These are phyloP conservation scores for Starmerella gropengiesseri DNA, from an alignment of 805 yeast species.

Conservation along the genomic window DNA sequence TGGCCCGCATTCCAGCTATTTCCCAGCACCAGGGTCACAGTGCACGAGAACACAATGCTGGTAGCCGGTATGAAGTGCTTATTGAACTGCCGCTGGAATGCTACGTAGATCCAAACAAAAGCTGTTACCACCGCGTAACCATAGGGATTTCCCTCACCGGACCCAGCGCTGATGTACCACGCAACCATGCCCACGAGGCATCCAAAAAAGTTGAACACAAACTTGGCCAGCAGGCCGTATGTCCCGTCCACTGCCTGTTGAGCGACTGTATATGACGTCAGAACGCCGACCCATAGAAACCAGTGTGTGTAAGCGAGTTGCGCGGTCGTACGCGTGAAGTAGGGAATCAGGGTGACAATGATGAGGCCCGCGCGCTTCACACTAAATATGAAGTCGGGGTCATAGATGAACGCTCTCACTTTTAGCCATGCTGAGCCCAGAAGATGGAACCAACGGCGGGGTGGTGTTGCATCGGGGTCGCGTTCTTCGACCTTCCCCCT, in stretches of 20 bases:
- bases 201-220: slow-evolving; percentile 27
- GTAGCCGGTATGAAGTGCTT: slow-evolving; percentile 26
- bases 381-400: slow-evolving; percentile 21
- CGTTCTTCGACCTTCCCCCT: slow-evolving; percentile 20
- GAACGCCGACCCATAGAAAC: slow-evolving; percentile 29
- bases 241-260: slow-evolving; percentile 29
- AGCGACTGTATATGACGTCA: slow-evolving; percentile 27
- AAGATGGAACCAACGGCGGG: slow-evolving; percentile 24
- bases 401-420: slow-evolving; percentile 5
- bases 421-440: slow-evolving; percentile 17
- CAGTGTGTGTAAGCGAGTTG: slow-evolving; percentile 20
- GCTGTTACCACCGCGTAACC: slow-evolving; percentile 29
- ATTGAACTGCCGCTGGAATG: slow-evolving; percentile 28
- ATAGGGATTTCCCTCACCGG: slow-evolving; percentile 28
- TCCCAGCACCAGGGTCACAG: slow-evolving; percentile 28
- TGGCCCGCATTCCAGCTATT: slow-evolving; percentile 28
- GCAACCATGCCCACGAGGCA: slow-evolving; percentile 28
- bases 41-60: slow-evolving; percentile 26
- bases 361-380: slow-evolving; percentile 24
- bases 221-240: slow-evolving; percentile 25
- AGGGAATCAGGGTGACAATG: slow-evolving; percentile 24
- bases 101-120: slow-evolving; percentile 23
- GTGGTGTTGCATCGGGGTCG: slow-evolving; percentile 29
- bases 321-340: slow-evolving; percentile 24
- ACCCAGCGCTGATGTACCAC: slow-evolving; percentile 31